Conservation (phyloP, 2,329 filamentous ascomycete species). For the Fusarium chaquense region DNA sequence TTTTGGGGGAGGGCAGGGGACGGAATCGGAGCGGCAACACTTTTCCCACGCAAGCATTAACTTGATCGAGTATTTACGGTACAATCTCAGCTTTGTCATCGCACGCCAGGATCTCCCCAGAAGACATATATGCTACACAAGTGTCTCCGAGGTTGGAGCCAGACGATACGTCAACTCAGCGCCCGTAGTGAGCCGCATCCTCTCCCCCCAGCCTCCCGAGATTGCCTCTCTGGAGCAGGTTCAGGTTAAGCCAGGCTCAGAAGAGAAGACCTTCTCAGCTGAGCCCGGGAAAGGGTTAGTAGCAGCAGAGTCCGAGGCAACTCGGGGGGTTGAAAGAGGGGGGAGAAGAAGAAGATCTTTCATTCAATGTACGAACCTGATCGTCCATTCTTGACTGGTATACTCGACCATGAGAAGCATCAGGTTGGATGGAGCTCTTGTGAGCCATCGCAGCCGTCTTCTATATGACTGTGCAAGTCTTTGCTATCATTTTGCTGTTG, state of each 20-base stretch:
- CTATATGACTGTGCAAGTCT: slow-evolving; percentile 24
- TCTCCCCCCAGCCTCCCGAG: slow-evolving; percentile 50
- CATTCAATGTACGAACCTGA: slow-evolving; percentile 60
- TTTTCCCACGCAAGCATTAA: slow-evolving; percentile 99
- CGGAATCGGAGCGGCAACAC: slow-evolving; percentile 83
- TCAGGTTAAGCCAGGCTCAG: slow-evolving; percentile 16
- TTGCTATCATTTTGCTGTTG: slow-evolving; percentile 50
- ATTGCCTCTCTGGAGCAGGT: slow-evolving; percentile 46
- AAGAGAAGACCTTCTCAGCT: neutral
- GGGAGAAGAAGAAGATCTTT: slow-evolving; percentile 53
- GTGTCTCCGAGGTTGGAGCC: slow-evolving; percentile 64
- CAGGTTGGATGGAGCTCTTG: slow-evolving; percentile 1
- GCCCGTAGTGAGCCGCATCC: slow-evolving; percentile 86
- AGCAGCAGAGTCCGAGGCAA: slow-evolving; percentile 46
- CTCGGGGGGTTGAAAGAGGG: slow-evolving; percentile 37
- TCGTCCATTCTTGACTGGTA: slow-evolving; percentile 44
- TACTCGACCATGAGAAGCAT: slow-evolving; percentile 36
- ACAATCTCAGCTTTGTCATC: slow-evolving; percentile 87
- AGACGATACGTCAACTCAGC: slow-evolving; percentile 69
- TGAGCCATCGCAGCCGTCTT: slow-evolving; percentile 17
- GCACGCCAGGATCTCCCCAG: slow-evolving; percentile 57
- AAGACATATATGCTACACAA: slow-evolving; percentile 2
- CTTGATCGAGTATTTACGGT: slow-evolving; percentile 97
- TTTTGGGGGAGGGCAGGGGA: slow-evolving; percentile 43
- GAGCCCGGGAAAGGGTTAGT: slow-evolving; percentile 38